These are phyloP conservation scores for Saccharomycopsis selenospora DNA, from an alignment of 805 yeast genomes.

Conservation along the genomic window DNA sequence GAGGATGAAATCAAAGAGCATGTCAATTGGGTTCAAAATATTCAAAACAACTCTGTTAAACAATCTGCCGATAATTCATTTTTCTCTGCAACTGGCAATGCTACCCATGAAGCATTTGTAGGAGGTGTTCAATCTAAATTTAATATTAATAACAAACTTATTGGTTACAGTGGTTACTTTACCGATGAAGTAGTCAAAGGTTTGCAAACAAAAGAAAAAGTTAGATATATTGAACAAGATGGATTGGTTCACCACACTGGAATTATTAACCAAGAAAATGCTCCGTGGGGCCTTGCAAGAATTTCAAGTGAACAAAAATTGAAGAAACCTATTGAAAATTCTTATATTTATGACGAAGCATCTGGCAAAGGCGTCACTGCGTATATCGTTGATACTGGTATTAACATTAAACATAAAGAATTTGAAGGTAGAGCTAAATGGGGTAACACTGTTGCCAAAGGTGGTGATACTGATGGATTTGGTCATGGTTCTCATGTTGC, in stretches of 20 bases:
- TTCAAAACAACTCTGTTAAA: too few relatives aligned
- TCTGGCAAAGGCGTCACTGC: slow-evolving; percentile 61
- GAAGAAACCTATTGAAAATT: slow-evolving; percentile 41
- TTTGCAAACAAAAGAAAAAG: too few relatives aligned
- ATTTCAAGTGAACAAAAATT: slow-evolving; percentile 50
- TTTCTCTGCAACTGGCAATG: background rate
- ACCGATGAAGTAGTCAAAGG: too few relatives aligned
- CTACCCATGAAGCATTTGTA: too few relatives aligned
- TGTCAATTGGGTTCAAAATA: background rate
- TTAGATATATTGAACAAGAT: too few relatives aligned
- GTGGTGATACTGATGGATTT: slow-evolving; percentile 57
- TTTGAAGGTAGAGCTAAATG: slow-evolving; percentile 51
- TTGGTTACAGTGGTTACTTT: too few relatives aligned
- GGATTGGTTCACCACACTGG: too few relatives aligned
- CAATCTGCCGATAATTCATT: too few relatives aligned
- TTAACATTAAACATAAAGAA: slow-evolving; percentile 50
- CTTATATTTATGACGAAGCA: slow-evolving; percentile 49
- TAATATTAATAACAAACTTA: too few relatives aligned
- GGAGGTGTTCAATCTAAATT: too few relatives aligned
- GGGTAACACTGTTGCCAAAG: slow-evolving; percentile 58
- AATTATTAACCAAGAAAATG: too few relatives aligned
- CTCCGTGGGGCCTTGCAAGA: background rate
- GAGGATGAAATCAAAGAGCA: background rate
- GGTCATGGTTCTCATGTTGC: slow-evolving; percentile 97
- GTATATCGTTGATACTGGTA: slow-evolving; percentile 82